phyloP scores from a whole-genome alignment of 78 protist genomes.

The Dictyostelium brefeldianum region DNA sequence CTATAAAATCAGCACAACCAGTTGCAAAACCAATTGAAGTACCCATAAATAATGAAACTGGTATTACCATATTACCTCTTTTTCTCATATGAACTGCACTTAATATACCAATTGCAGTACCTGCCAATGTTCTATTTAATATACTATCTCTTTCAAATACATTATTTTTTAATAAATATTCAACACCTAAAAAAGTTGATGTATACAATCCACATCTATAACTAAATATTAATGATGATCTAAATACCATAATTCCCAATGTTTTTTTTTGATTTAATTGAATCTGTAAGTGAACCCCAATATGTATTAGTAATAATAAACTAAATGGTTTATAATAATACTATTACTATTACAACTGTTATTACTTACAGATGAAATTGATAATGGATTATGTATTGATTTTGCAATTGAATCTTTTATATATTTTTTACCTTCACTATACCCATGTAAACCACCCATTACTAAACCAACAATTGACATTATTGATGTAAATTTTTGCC shows the following conservation, averaged over 20 bases:
- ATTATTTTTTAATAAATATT: constrained; percentile 27
- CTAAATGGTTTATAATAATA: too few species aligned
- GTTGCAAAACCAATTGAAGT: constrained; percentile 11
- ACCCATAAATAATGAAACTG: constrained; percentile 20
- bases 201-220: constrained; percentile 56
- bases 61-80: constrained; percentile 35
- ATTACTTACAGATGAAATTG: constrained; percentile 30
- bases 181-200: constrained; percentile 36
- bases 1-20: neutral
- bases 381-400: constrained; percentile 34
- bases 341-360: neutral
- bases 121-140: constrained; percentile 24
- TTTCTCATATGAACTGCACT: constrained; percentile 47
- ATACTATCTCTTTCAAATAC: constrained; percentile 29
- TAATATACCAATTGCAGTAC: constrained; percentile 34
- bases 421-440: constrained; percentile 14
- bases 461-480: constrained; percentile 54
- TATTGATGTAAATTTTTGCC: neutral
- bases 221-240: constrained; percentile 35
- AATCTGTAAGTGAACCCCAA: too few species aligned
- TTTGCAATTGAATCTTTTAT: constrained; percentile 29
- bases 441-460: constrained; percentile 70
- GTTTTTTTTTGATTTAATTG: constrained; percentile 44
- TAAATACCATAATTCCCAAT: constrained; percentile 43
- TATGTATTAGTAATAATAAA: too few species aligned